Conservation (phyloP, 2,329 filamentous ascomycete species). For the Talaromyces sp. region DNA sequence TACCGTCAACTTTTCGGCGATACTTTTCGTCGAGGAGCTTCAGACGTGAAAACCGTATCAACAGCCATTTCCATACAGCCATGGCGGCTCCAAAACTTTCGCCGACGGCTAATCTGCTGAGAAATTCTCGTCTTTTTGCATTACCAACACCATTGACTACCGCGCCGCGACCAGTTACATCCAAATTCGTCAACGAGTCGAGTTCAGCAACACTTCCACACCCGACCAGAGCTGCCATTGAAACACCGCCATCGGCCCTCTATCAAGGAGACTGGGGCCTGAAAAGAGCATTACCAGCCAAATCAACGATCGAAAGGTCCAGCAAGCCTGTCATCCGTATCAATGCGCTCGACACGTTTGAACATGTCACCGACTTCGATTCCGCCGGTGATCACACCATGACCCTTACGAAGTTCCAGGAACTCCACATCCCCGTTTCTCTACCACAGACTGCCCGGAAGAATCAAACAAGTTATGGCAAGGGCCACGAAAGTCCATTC, state of each 20-base stretch:
- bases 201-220: slow-evolving; percentile 69
- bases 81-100: slow-evolving; percentile 50
- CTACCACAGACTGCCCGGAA: slow-evolving; percentile 31
- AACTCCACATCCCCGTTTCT: slow-evolving; percentile 70
- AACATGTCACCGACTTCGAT: slow-evolving; percentile 85
- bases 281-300: slow-evolving; percentile 76
- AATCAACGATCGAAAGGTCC: slow-evolving; percentile 67
- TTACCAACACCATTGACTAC: slow-evolving; percentile 71
- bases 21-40: slow-evolving; percentile 32
- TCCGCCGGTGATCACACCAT: slow-evolving; percentile 78
- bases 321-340: slow-evolving; percentile 71
- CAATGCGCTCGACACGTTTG: slow-evolving; percentile 74
- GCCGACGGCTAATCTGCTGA: slow-evolving; percentile 67
- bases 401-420: slow-evolving; percentile 80
- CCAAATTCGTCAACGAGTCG: slow-evolving; percentile 53
- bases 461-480: neutral
- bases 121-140: slow-evolving; percentile 85
- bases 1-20: slow-evolving; percentile 20
- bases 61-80: slow-evolving; percentile 29
- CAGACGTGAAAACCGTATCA: slow-evolving; percentile 16
- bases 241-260: slow-evolving; percentile 69
- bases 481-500: slow-evolving; percentile 38
- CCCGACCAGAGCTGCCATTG: slow-evolving; percentile 80
- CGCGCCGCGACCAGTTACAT: slow-evolving; percentile 53
- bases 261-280: slow-evolving; percentile 85